phyloP scores from a whole-genome alignment of 192 early-diverging fungal species.

The Diversispora eburnea region DNA sequence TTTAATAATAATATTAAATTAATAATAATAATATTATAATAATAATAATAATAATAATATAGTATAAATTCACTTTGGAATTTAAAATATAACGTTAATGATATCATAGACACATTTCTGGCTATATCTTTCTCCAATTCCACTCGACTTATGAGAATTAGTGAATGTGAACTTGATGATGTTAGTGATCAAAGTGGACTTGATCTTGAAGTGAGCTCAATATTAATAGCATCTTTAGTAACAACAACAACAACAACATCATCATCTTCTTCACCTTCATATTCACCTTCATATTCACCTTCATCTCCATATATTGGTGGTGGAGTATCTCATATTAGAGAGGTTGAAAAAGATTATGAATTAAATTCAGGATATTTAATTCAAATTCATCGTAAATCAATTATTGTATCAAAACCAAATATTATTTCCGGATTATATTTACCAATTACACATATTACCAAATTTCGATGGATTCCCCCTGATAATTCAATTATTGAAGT shows the following conservation, averaged over 20 bases:
- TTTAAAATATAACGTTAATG: conserved; percentile 7
- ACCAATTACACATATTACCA: background rate
- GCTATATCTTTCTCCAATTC: conserved; percentile 19
- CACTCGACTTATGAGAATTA: conserved; percentile 1
- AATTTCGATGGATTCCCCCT: background rate
- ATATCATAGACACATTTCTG: conserved; percentile 2
- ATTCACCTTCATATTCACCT: too few relatives aligned
- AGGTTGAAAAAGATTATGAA: background rate
- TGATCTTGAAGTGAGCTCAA: conserved; percentile 8
- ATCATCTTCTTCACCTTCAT: too few relatives aligned
- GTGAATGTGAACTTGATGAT: conserved; percentile 8
- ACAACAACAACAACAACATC: too few relatives aligned
- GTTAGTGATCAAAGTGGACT: conserved; percentile 16
- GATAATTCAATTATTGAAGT: conserved; percentile 8
- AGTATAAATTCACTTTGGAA: conserved; percentile 8
- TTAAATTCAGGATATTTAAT: background rate
- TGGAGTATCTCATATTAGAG: background rate
- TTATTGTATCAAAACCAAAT: conserved; percentile 11
- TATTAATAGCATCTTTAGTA: conserved; percentile 3
- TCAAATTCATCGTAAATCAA: conserved; percentile 6
- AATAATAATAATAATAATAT: background rate
- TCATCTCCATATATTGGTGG: background rate
- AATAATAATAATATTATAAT: background rate
- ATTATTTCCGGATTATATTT: background rate
- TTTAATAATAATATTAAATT: background rate